Conservation (phyloP, 2,329 filamentous ascomycete genomes). For the Ophiostoma piceae region DNA sequence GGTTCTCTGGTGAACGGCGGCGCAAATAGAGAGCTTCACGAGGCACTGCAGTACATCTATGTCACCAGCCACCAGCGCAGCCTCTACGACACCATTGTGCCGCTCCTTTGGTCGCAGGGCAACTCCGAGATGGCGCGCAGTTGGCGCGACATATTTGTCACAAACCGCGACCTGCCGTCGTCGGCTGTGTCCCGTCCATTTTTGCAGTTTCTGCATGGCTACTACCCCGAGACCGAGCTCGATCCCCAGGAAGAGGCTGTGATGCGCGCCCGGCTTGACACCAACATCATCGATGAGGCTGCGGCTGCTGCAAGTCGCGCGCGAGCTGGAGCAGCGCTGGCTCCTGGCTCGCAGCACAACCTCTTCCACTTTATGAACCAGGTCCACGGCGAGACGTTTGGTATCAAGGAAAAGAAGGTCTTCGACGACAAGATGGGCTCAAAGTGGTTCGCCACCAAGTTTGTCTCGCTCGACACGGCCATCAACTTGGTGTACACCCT, state of each 20-base stretch:
- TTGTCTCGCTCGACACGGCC: conserved; percentile 66
- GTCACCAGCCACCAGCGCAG: conserved; percentile 39
- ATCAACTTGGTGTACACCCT: conserved; percentile 65
- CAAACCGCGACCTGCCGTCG: conserved; percentile 40
- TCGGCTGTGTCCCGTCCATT: conserved; percentile 43
- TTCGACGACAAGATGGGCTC: conserved; percentile 68
- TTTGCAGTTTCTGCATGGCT: conserved; percentile 44
- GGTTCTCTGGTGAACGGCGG: conserved; percentile 37
- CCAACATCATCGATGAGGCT: not conserved
- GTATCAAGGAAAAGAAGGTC: conserved; percentile 39
- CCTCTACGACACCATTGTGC: conserved; percentile 50
- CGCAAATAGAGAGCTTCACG: conserved; percentile 36
- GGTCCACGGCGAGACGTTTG: conserved; percentile 39
- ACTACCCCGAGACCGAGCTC: conserved; percentile 41
- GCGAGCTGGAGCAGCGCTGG: conserved; percentile 9
- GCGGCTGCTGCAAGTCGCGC: not conserved
- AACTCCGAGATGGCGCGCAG: conserved; percentile 39
- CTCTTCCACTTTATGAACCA: conserved; percentile 30
- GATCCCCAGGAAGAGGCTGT: conserved; percentile 36
- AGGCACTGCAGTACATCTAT: conserved; percentile 44
- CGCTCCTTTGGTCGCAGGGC: conserved; percentile 46
- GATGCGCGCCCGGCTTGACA: not conserved
- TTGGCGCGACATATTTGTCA: conserved; percentile 45
- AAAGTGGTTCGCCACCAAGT: conserved; percentile 69
- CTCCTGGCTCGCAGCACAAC: conserved; percentile 3